These are phyloP conservation scores for Melaleuca alternifolia DNA, from an alignment of 345 rosid genomes.

Conservation along the genomic window DNA sequence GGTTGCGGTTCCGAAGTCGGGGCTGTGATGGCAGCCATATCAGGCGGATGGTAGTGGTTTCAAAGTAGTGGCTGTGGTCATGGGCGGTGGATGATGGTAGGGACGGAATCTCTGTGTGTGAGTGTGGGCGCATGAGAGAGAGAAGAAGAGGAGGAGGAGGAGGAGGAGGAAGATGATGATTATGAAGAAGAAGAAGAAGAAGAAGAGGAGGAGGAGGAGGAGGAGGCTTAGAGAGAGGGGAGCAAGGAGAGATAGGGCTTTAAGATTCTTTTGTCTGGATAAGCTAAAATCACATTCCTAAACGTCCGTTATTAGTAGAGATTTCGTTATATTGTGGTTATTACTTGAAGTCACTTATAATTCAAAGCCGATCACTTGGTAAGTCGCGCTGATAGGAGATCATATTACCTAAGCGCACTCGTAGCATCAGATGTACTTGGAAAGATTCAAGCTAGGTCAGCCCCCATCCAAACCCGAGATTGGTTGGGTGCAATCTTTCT, in stretches of 20 bases:
- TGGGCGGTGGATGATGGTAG: neutral
- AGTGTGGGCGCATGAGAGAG: no score
- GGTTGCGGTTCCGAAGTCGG: neutral
- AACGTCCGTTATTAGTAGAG: neutral
- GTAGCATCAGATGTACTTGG: neutral
- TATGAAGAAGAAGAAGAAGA: neutral
- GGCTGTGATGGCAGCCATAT: neutral
- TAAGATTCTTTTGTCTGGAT: neutral
- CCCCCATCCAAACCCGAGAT: fast-evolving
- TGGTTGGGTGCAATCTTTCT: neutral
- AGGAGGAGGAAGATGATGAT: neutral
- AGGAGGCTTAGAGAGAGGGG: neutral
- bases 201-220: neutral
- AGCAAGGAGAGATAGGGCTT: neutral
- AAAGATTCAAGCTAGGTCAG: fast-evolving
- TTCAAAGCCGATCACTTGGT: neutral
- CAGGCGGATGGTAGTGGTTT: neutral
- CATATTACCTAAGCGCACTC: fast-evolving
- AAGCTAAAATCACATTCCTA: neutral
- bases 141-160: neutral
- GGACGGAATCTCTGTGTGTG: neutral
- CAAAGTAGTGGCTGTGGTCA: neutral
- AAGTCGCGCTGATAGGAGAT: fast-evolving
- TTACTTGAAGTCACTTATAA: neutral
- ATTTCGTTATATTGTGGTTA: neutral